These are phyloP conservation scores for Botrytis cinerea DNA, from an alignment of 2,329 filamentous ascomycete genomes.

Conservation along the genomic window DNA sequence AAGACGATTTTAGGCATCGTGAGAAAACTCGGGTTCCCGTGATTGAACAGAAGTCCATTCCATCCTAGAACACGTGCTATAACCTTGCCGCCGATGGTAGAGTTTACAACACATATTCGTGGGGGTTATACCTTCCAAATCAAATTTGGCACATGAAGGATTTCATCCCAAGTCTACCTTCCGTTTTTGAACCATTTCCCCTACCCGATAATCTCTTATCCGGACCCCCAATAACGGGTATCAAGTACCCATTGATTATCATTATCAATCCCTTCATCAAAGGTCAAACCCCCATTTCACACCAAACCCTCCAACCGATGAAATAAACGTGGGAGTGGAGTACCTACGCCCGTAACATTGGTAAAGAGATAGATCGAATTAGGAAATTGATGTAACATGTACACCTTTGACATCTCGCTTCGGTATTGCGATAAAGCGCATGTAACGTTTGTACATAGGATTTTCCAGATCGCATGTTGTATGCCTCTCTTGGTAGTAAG, in stretches of 20 bases:
- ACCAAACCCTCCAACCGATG: neutral
- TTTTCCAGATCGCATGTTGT: neutral
- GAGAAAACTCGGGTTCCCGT: conserved; percentile 9
- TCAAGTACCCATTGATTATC: neutral
- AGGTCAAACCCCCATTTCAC: neutral
- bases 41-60: neutral
- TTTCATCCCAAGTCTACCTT: neutral
- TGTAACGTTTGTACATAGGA: neutral
- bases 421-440: neutral
- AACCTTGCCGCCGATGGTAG: neutral
- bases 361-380: neutral
- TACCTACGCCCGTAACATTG: neutral
- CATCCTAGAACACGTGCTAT: neutral
- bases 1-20: neutral
- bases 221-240: neutral
- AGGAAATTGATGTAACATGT: neutral
- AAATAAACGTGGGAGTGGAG: conserved; percentile 13
- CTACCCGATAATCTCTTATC: neutral
- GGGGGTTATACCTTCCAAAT: neutral
- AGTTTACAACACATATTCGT: neutral
- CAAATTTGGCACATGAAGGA: neutral
- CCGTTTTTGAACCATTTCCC: neutral
- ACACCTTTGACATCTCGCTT: conserved; percentile 1
- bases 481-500: neutral
- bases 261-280: neutral